phyloP scores from a whole-genome alignment of 225 moss, liverwort and hornwort genomes.

The Takakia lepidozioides region DNA sequence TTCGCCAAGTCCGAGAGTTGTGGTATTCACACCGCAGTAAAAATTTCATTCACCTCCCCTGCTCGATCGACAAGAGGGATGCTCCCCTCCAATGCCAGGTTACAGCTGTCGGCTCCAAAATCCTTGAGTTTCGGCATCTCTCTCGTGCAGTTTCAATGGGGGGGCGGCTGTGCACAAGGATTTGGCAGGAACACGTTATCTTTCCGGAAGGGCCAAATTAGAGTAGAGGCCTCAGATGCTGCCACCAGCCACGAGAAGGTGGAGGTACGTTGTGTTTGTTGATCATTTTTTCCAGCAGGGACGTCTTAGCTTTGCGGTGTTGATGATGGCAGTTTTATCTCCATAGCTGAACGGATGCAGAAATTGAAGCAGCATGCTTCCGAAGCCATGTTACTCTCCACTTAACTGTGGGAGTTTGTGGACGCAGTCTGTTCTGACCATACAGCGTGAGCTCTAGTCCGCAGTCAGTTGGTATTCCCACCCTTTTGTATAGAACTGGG shows the following conservation, averaged over 20 bases:
- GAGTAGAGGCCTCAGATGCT: conserved; percentile 4
- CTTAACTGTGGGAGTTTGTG: background rate
- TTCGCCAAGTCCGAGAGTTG: too few species aligned
- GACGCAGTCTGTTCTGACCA: background rate
- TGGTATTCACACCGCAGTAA: too few species aligned
- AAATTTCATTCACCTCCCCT: too few species aligned
- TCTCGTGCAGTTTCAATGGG: background rate
- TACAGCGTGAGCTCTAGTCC: too few species aligned
- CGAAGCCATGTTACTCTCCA: background rate
- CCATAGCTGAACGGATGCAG: background rate
- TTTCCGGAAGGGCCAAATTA: background rate
- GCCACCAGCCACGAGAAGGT: conserved; percentile 4
- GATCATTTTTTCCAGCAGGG: too few species aligned
- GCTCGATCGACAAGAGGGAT: too few species aligned
- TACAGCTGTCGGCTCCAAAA: background rate
- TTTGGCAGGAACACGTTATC: background rate
- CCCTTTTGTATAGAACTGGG: too few species aligned
- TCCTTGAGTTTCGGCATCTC: background rate
- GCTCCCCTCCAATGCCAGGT: background rate
- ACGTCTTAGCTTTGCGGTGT: too few species aligned
- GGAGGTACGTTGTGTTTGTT: conserved; percentile 5
- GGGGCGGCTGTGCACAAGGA: background rate
- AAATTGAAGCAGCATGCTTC: background rate
- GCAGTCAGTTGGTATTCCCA: background rate
- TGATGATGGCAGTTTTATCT: too few species aligned